phyloP scores from a whole-genome alignment of 495 filamentous ascomycete species.

The Tuber indicum region DNA sequence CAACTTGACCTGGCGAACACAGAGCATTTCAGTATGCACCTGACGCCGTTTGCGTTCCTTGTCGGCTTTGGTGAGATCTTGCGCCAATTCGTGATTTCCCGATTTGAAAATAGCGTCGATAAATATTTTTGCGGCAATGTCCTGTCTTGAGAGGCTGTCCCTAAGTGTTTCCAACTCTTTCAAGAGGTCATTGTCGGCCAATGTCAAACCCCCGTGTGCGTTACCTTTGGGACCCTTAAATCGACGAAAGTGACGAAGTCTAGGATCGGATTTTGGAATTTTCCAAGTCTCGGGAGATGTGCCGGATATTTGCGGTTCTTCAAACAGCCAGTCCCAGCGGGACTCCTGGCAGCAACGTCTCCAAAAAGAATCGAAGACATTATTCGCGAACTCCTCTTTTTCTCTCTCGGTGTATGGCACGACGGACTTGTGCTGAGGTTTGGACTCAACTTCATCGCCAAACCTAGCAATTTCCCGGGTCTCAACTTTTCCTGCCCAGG shows the following conservation, averaged over 20 bases:
- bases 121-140: constrained; percentile 33
- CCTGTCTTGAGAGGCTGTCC: constrained; percentile 25
- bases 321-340: constrained; percentile 42
- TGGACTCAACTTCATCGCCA: constrained; percentile 33
- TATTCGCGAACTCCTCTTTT: constrained; percentile 19
- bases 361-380: constrained; percentile 26
- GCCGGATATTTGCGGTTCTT: constrained; percentile 24
- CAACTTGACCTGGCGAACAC: constrained; percentile 36
- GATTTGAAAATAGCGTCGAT: constrained; percentile 27
- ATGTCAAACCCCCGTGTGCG: constrained; percentile 7
- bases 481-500: constrained; percentile 33
- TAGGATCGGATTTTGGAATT: constrained; percentile 37
- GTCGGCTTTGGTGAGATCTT: constrained; percentile 33
- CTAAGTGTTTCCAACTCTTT: constrained; percentile 24
- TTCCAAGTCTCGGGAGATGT: constrained; percentile 21
- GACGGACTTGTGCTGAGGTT: constrained; percentile 36
- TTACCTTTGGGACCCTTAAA: constrained; percentile 11
- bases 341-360: constrained; percentile 42
- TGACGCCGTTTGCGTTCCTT: constrained; percentile 40
- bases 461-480: constrained; percentile 26
- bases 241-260: constrained; percentile 37
- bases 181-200: constrained; percentile 26
- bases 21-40: constrained; percentile 32
- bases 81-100: constrained; percentile 26
- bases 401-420: constrained; percentile 35